phyloP scores from a whole-genome alignment of 73 alveolate genomes.

The Paraurostyla sp. region DNA sequence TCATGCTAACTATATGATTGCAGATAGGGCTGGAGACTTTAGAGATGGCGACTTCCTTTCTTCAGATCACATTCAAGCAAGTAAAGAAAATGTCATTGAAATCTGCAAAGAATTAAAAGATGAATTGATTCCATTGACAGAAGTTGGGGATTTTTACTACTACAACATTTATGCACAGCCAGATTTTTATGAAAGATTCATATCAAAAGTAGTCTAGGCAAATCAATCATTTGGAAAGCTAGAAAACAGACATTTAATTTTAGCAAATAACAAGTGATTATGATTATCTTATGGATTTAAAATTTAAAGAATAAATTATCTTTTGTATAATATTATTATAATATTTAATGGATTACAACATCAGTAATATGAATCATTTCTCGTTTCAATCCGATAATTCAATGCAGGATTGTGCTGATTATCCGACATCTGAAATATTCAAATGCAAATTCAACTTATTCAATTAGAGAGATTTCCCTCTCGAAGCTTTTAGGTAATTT shows the following conservation, averaged over 20 bases:
- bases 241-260: not conserved
- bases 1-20: constrained; percentile 26
- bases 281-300: not conserved
- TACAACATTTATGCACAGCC: constrained; percentile 1
- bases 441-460: constrained; percentile 8
- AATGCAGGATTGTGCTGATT: not conserved
- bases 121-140: constrained; percentile 33
- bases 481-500: constrained; percentile 24
- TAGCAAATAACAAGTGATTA: not conserved
- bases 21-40: constrained; percentile 46
- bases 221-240: not conserved
- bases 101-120: not conserved
- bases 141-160: not conserved
- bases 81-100: constrained; percentile 25
- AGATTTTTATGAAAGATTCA: constrained; percentile 37
- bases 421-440: not conserved
- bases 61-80: not conserved
- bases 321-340: not conserved
- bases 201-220: constrained; percentile 11
- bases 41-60: constrained; percentile 25
- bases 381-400: not conserved
- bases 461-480: not conserved
- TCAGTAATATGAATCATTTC: too few relatives aligned
- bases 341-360: too few relatives aligned
- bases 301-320: not conserved